Evolutionary conservation across 257 asterid genomes (phyloP).

Genomic region (Plantago elongata): DNA sequence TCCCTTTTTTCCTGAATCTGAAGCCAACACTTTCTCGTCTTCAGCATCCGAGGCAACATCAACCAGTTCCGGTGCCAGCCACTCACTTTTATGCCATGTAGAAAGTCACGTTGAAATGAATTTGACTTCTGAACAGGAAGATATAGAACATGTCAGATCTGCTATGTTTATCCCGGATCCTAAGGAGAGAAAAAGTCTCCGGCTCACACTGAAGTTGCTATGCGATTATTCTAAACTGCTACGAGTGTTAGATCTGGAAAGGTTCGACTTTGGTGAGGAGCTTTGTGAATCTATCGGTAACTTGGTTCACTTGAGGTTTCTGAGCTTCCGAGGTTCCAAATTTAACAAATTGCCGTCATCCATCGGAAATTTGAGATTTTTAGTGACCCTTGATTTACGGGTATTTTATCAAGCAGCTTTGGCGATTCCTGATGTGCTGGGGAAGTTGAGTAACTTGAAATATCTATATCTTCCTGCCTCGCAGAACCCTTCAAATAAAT

Average conservation of each 20-base stretch:
- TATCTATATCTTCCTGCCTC: slow-evolving; percentile 53
- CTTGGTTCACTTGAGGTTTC: slow-evolving; percentile 41
- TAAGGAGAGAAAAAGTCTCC: slow-evolving; percentile 24
- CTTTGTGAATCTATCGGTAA: slow-evolving; percentile 34
- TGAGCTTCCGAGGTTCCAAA: slow-evolving; percentile 40
- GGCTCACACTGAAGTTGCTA: slow-evolving; percentile 24
- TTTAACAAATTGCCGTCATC: slow-evolving; percentile 38
- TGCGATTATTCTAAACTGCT: slow-evolving; percentile 34
- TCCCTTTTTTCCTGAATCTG: slow-evolving; percentile 29
- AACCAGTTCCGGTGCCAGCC: slow-evolving; percentile 15
- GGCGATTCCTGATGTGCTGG: slow-evolving; percentile 40
- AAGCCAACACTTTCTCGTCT: slow-evolving; percentile 24
- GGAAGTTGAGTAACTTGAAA: slow-evolving; percentile 39
- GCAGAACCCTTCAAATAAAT: slow-evolving; percentile 27
- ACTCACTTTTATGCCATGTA: slow-evolving; percentile 35
- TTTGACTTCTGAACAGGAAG: slow-evolving; percentile 40
- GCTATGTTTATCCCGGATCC: slow-evolving; percentile 52
- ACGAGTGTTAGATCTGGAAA: slow-evolving; percentile 48
- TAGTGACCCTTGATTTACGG: slow-evolving; percentile 42
- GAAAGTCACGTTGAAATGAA: slow-evolving; percentile 31
- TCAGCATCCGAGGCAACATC: slow-evolving; percentile 30
- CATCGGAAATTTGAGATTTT: slow-evolving; percentile 34
- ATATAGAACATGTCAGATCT: slow-evolving; percentile 37
- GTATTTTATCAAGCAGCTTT: slow-evolving; percentile 32
- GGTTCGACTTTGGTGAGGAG: slow-evolving; percentile 36